Evolutionary conservation across 2,329 filamentous ascomycete species (phyloP).

Genomic region (Talaromyces sp.): DNA sequence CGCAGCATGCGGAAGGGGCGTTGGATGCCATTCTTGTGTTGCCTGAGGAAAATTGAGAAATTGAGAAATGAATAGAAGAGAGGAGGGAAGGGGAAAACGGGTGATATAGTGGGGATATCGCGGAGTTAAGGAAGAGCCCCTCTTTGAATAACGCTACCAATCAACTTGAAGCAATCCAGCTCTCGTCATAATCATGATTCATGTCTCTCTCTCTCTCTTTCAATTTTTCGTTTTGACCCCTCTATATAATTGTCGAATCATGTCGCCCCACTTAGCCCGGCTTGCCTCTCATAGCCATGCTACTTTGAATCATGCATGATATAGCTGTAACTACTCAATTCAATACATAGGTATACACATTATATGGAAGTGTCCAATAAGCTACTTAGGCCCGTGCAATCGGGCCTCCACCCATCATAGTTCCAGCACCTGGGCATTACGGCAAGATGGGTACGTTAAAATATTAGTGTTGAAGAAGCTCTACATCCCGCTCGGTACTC

Average conservation of each 20-base stretch:
- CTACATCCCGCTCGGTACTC: conserved; percentile 14
- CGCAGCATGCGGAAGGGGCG: conserved; percentile 52
- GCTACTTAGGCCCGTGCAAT: too few relatives aligned
- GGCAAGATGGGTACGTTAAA: too few relatives aligned
- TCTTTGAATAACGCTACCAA: background rate
- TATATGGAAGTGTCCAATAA: too few relatives aligned
- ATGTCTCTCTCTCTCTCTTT: too few relatives aligned
- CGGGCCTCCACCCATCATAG: too few relatives aligned
- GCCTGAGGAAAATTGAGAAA: too few relatives aligned
- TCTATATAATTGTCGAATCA: conserved; percentile 9
- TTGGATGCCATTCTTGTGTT: conserved; percentile 53
- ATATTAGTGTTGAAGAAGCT: background rate
- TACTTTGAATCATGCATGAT: background rate
- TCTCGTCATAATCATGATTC: too few relatives aligned
- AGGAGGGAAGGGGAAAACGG: background rate
- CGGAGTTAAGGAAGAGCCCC: background rate
- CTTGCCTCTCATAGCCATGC: conserved; percentile 6
- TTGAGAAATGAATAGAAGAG: background rate
- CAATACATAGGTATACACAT: too few relatives aligned
- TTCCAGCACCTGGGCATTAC: too few relatives aligned
- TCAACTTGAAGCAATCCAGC: background rate
- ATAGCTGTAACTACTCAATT: too few relatives aligned
- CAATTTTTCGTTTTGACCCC: background rate
- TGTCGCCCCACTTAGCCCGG: conserved; percentile 12
- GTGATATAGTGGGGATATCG: background rate